phyloP scores from a whole-genome alignment of 2,329 filamentous ascomycete species.

The Pyrenochaeta sp. region DNA sequence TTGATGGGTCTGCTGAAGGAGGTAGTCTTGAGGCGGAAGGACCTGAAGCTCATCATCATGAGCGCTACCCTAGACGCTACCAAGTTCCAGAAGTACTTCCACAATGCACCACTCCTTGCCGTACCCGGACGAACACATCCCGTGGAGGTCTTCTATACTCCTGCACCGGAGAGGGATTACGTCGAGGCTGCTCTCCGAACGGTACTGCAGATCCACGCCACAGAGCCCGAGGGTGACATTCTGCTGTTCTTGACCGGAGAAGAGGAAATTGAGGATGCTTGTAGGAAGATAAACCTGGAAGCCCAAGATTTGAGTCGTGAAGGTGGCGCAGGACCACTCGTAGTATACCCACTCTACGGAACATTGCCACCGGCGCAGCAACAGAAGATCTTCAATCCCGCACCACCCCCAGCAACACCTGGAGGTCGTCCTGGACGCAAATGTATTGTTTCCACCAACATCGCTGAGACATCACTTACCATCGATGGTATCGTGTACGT shows the following conservation, averaged over 20 bases:
- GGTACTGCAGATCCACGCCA: constrained; percentile 94
- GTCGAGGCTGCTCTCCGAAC: constrained; percentile 94
- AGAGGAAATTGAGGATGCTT: constrained; percentile 97
- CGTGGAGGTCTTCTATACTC: constrained; percentile 98
- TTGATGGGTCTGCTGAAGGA: constrained; percentile 95
- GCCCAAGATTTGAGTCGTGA: constrained; percentile 91
- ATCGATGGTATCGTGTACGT: constrained; percentile 99
- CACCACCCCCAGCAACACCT: constrained; percentile 74
- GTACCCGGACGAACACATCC: constrained; percentile 95
- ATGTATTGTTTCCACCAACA: constrained; percentile 94
- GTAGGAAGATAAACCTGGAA: constrained; percentile 88
- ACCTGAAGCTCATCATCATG: constrained; percentile 95
- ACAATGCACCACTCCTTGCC: constrained; percentile 88
- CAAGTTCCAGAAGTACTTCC: constrained; percentile 98
- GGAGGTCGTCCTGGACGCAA: constrained; percentile 92
- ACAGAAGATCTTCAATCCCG: constrained; percentile 92
- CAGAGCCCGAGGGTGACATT: constrained; percentile 90
- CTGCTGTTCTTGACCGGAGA: constrained; percentile 95
- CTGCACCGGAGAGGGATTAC: constrained; percentile 94
- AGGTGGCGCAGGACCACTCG: constrained; percentile 87
- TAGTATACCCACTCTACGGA: constrained; percentile 93
- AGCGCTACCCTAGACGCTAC: constrained; percentile 95
- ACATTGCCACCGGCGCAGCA: constrained; percentile 91
- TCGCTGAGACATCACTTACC: constrained; percentile 95
- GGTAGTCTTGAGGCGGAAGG: constrained; percentile 82